Evolutionary conservation across 2,329 filamentous ascomycete genomes (phyloP).

Genomic region (Claviceps arundinis): DNA sequence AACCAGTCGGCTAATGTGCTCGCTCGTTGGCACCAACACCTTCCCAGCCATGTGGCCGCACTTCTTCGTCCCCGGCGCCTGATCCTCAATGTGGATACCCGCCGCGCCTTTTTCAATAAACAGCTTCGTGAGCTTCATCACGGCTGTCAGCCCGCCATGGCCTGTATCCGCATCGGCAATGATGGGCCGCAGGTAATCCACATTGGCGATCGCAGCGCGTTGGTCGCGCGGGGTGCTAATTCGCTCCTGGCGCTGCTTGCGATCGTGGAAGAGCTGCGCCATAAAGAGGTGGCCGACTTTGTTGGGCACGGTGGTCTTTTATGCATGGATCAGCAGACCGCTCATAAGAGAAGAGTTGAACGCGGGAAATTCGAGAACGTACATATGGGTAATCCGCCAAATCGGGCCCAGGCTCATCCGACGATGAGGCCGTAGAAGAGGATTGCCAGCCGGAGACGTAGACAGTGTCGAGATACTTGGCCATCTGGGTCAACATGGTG

Average conservation of each 20-base stretch:
- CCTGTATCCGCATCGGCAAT: slow-evolving; percentile 95
- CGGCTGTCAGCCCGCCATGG: slow-evolving; percentile 91
- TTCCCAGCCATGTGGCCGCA: slow-evolving; percentile 99
- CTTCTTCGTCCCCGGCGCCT: slow-evolving; percentile 97
- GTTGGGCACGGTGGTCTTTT: slow-evolving; percentile 88
- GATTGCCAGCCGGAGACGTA: slow-evolving; percentile 99
- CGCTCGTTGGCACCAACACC: slow-evolving; percentile 88
- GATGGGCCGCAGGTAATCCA: slow-evolving; percentile 92
- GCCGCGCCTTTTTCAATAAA: slow-evolving; percentile 95
- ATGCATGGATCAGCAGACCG: neutral
- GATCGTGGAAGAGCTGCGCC: slow-evolving; percentile 98
- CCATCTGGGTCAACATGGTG: slow-evolving; percentile 98
- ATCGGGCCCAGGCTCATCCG: slow-evolving; percentile 93
- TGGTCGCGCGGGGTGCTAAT: slow-evolving; percentile 60
- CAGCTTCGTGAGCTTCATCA: slow-evolving; percentile 98
- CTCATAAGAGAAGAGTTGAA: neutral
- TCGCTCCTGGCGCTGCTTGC: slow-evolving; percentile 94
- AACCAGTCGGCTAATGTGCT: slow-evolving; percentile 96
- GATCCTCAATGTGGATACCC: slow-evolving; percentile 97
- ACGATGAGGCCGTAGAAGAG: slow-evolving; percentile 86
- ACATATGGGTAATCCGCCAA: slow-evolving; percentile 94
- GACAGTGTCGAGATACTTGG: slow-evolving; percentile 94
- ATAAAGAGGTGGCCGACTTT: slow-evolving; percentile 97
- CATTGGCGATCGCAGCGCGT: slow-evolving; percentile 60
- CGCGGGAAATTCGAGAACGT: slow-evolving; percentile 16